Conservation (phyloP, 768 basidiomycete genomes). For the Arthromyces matolae region DNA sequence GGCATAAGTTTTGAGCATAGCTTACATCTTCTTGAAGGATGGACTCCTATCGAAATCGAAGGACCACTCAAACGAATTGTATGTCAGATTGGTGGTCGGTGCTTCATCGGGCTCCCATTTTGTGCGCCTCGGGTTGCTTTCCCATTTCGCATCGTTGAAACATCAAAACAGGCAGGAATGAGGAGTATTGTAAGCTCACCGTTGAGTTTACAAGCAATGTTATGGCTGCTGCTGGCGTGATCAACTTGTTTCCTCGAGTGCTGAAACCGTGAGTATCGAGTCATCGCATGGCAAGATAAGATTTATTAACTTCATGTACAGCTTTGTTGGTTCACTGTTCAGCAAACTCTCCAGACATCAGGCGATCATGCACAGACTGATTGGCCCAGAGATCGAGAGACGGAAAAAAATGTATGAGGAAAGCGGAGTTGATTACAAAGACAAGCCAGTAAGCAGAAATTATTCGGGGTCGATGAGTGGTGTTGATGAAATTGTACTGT, state of each 20-base stretch:
- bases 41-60: constrained; percentile 19
- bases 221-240: constrained; percentile 16
- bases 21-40: constrained; percentile 12
- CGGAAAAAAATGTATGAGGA: constrained; percentile 6
- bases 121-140: no score
- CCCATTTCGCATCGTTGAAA: no score
- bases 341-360: constrained; percentile 7
- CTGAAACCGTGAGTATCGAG: constrained; percentile 27
- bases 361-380: neutral
- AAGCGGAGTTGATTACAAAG: constrained; percentile 7
- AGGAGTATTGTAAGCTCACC: constrained; percentile 24
- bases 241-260: constrained; percentile 26
- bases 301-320: neutral
- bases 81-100: constrained; percentile 25
- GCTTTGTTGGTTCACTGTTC: constrained; percentile 9
- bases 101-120: constrained; percentile 30
- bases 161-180: constrained; percentile 27
- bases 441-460: constrained; percentile 10
- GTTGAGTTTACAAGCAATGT: constrained; percentile 27
- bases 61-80: constrained; percentile 23
- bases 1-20: neutral
- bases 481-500: neutral
- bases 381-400: constrained; percentile 9
- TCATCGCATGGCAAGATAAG: neutral
- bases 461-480: neutral